Base-by-base conservation (phyloP, 2,329 filamentous ascomycete species). In the Aspergillus pseudoglaucus region DNA sequence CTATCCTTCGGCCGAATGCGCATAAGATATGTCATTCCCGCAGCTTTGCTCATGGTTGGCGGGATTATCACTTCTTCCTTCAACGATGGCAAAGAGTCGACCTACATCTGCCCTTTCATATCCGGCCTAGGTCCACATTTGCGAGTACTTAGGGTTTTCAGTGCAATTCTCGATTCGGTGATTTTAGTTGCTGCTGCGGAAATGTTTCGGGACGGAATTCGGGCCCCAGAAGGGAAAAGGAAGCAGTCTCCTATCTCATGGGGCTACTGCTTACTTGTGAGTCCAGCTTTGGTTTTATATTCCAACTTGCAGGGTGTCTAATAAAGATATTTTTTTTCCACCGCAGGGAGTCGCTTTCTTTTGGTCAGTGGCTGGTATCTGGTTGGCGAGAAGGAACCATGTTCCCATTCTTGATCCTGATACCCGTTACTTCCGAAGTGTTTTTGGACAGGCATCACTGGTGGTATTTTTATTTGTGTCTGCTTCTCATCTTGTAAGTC, bases 41-140 rank as follows among this genome's bases (percentile, higher is more conserved):
- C 71, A 1, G 50, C 60, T 4, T 50, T 73, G 6, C 52, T 76
- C 4, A 61, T 65, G 25, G 39, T 69, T 6, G 69, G 71, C 6
- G 69, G 70, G 5, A 58, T 70, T 37, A 46, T 71, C 27, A 62
- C 65, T 5, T 55, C 66, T 12, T 59, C 61, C 1, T 60, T 72
- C 14, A 59, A 65, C 6, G 50, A 58, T 35, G 67, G 63, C 40
- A 68, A 64, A 14, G 56, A 60, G 37, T 76, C 75, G 14, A 76
- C 74, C 3, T 75, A 75, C 48, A 75, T 79, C 18, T 80, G 77
- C 54, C 69, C 75, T 2, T 59, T 68, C 9, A 56, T 63, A 1
- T 63, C 67, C 25, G 53, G 60, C 15, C 62, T 68, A 33, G 57
- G 59, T 25, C 53, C 59, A 44, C 55, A 59, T 8, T 56, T 75